A percentile compares a stretch with the other conserved stretches of the same genome.
Evolutionary conservation across 495 filamentous ascomycete genomes (phyloP).

Genomic region (Penicilliopsis zonata): DNA sequence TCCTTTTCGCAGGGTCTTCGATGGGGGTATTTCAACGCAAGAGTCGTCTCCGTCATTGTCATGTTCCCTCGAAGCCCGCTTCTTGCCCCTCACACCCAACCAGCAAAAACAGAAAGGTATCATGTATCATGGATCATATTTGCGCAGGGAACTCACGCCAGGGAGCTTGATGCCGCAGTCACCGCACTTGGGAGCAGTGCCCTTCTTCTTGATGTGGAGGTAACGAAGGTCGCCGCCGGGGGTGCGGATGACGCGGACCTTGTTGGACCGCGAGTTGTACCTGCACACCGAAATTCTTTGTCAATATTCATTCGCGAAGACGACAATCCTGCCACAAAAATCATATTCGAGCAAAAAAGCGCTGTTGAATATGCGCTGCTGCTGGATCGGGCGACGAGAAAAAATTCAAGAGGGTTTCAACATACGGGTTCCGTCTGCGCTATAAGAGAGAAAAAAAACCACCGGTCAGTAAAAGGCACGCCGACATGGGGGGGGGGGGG

Average conservation of each 20-base stretch:
- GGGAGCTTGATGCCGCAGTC: constrained; percentile 94
- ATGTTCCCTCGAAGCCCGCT: too few relatives aligned
- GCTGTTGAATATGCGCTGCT: too few relatives aligned
- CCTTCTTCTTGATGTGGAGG: constrained; percentile 98
- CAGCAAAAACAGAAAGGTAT: too few relatives aligned
- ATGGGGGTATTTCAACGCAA: too few relatives aligned
- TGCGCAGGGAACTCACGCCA: constrained; percentile 72
- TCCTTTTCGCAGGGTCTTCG: too few relatives aligned
- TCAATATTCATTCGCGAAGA: constrained; percentile 20
- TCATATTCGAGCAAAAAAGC: background rate
- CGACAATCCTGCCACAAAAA: constrained; percentile 2
- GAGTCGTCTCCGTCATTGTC: too few relatives aligned
- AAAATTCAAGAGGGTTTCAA: constrained; percentile 13
- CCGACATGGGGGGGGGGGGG: too few relatives aligned
- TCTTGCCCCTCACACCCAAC: too few relatives aligned
- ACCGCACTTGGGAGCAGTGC: constrained; percentile 93
- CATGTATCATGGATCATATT: too few relatives aligned
- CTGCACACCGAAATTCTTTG: constrained; percentile 28
- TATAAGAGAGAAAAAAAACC: constrained; percentile 17
- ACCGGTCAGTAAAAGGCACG: constrained; percentile 14
- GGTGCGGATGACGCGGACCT: constrained; percentile 90
- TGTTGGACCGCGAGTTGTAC: constrained; percentile 97
- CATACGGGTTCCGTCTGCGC: constrained; percentile 88
- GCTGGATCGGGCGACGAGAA: constrained; percentile 7
- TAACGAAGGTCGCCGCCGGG: constrained; percentile 89